Conservation (phyloP, 306 rosid species). For the Phaseolus lunatus region DNA sequence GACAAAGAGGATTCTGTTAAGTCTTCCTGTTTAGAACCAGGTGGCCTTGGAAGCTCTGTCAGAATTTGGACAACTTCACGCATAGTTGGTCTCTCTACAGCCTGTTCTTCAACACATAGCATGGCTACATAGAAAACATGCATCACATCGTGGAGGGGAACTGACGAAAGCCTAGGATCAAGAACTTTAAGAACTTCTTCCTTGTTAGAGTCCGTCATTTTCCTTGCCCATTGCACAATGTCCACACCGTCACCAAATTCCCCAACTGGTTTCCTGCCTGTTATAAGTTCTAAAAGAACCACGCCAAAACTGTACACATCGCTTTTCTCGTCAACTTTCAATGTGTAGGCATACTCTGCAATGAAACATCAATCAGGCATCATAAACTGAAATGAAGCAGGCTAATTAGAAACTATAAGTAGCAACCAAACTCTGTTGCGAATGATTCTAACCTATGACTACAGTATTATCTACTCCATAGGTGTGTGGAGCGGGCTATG, state of each 20-base stretch:
- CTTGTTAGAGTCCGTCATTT: conserved; percentile 83
- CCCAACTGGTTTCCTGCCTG: conserved; percentile 93
- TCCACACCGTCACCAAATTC: conserved; percentile 98
- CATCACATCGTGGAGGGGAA: conserved; percentile 87
- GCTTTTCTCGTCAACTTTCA: conserved; percentile 95
- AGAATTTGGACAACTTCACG: conserved; percentile 97
- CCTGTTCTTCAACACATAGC: conserved; percentile 97
- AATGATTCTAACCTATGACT: conserved; percentile 21
- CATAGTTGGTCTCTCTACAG: conserved; percentile 97
- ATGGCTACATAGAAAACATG: conserved; percentile 92
- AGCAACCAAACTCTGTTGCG: conserved; percentile 45
- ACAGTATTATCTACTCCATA: conserved; percentile 28
- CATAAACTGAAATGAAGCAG: conserved; percentile 29
- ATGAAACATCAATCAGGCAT: conserved; percentile 30
- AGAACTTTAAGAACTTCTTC: conserved; percentile 86
- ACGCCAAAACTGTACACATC: conserved; percentile 97
- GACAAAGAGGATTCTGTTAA: conserved; percentile 59
- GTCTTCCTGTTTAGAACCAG: conserved; percentile 60
- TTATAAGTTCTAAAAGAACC: conserved; percentile 80
- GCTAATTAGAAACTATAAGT: not conserved
- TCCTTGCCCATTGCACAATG: conserved; percentile 94
- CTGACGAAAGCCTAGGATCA: conserved; percentile 88
- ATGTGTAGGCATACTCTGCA: conserved; percentile 94
- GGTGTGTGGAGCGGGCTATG: conserved; percentile 43
- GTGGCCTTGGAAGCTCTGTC: conserved; percentile 83